Conservation (phyloP, 2,329 filamentous ascomycete genomes). For the Fusarium austroafricanum region DNA sequence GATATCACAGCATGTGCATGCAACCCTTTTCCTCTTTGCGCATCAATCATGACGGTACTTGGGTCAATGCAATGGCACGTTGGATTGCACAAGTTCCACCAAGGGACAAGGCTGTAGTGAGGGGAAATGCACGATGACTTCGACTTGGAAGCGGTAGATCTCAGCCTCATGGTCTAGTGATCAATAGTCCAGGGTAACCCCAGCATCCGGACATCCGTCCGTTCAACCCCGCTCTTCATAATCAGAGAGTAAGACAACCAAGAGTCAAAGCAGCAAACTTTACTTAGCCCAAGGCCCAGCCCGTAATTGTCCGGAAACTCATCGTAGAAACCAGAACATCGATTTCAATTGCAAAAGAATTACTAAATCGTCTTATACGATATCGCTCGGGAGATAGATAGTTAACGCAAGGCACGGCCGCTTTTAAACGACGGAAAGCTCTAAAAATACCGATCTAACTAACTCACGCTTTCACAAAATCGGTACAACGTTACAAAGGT, state of each 20-base stretch:
- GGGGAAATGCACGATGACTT: slow-evolving; percentile 10
- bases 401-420: neutral
- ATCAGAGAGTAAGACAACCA: neutral
- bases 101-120: neutral
- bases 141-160: neutral
- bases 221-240: neutral
- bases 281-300: neutral
- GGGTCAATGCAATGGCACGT: neutral
- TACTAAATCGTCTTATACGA: no score
- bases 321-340: no score
- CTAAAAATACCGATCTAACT: slow-evolving; percentile 9
- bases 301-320: neutral
- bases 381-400: no score
- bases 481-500: neutral
- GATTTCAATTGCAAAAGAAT: no score
- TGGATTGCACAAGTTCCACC: slow-evolving; percentile 5
- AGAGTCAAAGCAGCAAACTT: neutral
- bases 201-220: neutral
- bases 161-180: slow-evolving; percentile 22
- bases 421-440: neutral
- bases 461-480: neutral
- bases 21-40: neutral
- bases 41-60: neutral
- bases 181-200: neutral
- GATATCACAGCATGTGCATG: slow-evolving; percentile 18